These are phyloP conservation scores for Craterostigma plantagineum DNA, from an alignment of 257 asterid species.

Conservation along the genomic window DNA sequence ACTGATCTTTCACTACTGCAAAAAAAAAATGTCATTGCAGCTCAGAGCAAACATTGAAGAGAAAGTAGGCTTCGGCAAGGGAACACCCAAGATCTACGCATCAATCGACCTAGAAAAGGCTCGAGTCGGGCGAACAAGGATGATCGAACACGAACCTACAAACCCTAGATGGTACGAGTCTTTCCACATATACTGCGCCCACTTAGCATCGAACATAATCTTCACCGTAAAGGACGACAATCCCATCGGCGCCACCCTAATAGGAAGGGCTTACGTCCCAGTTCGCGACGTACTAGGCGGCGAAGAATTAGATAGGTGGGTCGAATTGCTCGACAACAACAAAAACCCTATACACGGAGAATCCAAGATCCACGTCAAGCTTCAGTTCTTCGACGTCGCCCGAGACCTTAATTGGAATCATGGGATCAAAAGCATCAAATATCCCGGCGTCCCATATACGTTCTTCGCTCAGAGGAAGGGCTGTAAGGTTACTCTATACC, in stretches of 20 bases:
- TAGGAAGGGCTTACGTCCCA: slow-evolving; percentile 62
- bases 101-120: slow-evolving; percentile 60
- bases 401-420: slow-evolving; percentile 60
- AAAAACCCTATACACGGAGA: slow-evolving; percentile 32
- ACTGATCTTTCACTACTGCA: too few species aligned
- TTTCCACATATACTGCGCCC: slow-evolving; percentile 66
- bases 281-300: slow-evolving; percentile 49
- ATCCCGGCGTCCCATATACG: slow-evolving; percentile 83
- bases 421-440: slow-evolving; percentile 38
- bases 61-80: slow-evolving; percentile 48
- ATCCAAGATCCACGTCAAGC: slow-evolving; percentile 51
- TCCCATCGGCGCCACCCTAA: slow-evolving; percentile 55
- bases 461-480: slow-evolving; percentile 62
- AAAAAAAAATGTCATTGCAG: slow-evolving; percentile 25
- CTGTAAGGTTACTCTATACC: slow-evolving; percentile 52
- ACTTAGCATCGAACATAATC: slow-evolving; percentile 41
- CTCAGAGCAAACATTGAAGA: slow-evolving; percentile 45
- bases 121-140: slow-evolving; percentile 56
- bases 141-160: slow-evolving; percentile 38
- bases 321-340: slow-evolving; percentile 40
- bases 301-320: slow-evolving; percentile 61
- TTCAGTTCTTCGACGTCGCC: slow-evolving; percentile 38
- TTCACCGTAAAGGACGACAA: slow-evolving; percentile 60
- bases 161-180: slow-evolving; percentile 57
- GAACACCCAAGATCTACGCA: slow-evolving; percentile 47